phyloP scores from a whole-genome alignment of 139 green algal species.

The Deuterostichococcus epilithicus region DNA sequence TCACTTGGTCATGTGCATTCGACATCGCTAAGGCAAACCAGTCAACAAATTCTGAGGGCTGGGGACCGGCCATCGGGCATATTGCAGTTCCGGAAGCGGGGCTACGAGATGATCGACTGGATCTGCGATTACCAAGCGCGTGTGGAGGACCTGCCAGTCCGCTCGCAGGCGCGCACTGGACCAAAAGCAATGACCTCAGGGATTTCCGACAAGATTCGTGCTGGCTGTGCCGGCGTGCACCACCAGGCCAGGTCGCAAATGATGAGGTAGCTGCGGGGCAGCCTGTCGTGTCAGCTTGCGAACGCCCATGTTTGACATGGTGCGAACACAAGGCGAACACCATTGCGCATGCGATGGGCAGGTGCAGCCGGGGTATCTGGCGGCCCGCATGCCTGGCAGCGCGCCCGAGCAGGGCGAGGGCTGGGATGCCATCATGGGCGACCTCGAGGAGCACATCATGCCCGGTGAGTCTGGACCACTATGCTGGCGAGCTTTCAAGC shows the following conservation, averaged over 20 bases:
- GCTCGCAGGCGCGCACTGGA: conserved; percentile 5
- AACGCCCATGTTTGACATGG: too few species aligned
- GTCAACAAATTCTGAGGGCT: too few species aligned
- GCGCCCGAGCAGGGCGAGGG: conserved; percentile 54
- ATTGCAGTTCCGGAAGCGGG: conserved; percentile 55
- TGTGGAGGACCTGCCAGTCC: conserved; percentile 30
- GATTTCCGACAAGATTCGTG: too few species aligned
- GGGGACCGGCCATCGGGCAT: too few species aligned
- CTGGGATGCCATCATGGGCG: conserved; percentile 49
- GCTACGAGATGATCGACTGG: conserved; percentile 61
- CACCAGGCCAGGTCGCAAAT: too few species aligned
- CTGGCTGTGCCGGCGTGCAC: too few species aligned
- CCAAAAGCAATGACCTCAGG: background rate
- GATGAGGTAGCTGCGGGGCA: too few species aligned
- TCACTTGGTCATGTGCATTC: too few species aligned
- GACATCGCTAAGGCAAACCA: too few species aligned
- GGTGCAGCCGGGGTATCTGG: conserved; percentile 64
- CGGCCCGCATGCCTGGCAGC: conserved; percentile 30
- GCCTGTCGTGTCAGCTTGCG: too few species aligned
- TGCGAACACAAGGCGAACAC: too few species aligned
- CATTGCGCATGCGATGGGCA: background rate
- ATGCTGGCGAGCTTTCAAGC: too few species aligned
- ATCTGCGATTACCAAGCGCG: conserved; percentile 57
- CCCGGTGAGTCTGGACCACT: conserved; percentile 48
- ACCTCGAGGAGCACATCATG: conserved; percentile 65